These are phyloP conservation scores for Maudiozyma humilis DNA, from an alignment of 1,139 yeast species.

Conservation along the genomic window DNA sequence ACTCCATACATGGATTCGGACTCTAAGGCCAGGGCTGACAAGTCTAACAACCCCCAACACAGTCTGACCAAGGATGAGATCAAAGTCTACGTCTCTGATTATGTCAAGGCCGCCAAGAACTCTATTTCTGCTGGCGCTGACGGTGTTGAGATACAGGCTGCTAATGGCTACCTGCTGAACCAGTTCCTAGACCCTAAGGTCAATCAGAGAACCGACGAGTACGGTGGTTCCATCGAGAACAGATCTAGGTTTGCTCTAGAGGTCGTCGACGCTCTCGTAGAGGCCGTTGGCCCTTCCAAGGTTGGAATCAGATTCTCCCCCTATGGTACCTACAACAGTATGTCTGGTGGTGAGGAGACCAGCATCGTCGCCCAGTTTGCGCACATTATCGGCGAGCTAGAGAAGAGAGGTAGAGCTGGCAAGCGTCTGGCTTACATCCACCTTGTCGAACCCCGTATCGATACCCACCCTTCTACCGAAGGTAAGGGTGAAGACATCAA, in stretches of 20 bases:
- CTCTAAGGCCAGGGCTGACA: constrained; percentile 30
- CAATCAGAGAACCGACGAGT: constrained; percentile 57
- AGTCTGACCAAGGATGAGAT: constrained; percentile 35
- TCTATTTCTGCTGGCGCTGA: constrained; percentile 52
- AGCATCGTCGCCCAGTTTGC: constrained; percentile 30
- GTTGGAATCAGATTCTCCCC: too few relatives aligned
- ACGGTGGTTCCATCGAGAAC: constrained; percentile 63
- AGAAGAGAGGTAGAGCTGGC: too few relatives aligned
- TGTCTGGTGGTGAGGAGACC: constrained; percentile 34
- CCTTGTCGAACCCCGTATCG: constrained; percentile 42
- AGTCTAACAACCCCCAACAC: constrained; percentile 30
- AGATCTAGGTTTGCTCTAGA: constrained; percentile 52
- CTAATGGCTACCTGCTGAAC: constrained; percentile 61
- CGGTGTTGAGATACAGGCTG: constrained; percentile 59
- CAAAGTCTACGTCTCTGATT: constrained; percentile 31
- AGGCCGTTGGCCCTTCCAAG: constrained; percentile 50
- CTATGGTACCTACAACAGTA: constrained; percentile 33
- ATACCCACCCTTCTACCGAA: constrained; percentile 25
- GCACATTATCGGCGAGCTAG: too few relatives aligned
- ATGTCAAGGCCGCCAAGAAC: constrained; percentile 34
- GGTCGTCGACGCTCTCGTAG: constrained; percentile 44
- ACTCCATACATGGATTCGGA: constrained; percentile 32
- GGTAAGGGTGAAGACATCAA: constrained; percentile 25
- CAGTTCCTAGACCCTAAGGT: constrained; percentile 46
- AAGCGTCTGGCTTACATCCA: too few relatives aligned